Evolutionary conservation across 768 basidiomycete genomes (phyloP).

Genomic region (Lactarius sp.): DNA sequence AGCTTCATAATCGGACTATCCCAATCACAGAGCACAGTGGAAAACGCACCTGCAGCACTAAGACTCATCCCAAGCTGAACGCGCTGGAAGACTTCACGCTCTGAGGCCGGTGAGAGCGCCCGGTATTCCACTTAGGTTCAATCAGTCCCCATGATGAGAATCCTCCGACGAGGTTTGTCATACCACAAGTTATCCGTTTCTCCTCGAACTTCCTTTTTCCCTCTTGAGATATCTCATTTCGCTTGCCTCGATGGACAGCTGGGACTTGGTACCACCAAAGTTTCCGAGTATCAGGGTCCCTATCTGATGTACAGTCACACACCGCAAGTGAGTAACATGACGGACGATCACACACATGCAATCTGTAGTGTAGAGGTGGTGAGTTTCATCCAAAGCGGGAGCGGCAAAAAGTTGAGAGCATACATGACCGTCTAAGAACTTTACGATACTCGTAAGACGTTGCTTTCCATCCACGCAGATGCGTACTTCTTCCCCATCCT

Average conservation of each 20-base stretch:
- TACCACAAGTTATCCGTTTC: slow-evolving; percentile 67
- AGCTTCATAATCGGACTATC: not conserved
- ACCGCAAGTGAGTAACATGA: slow-evolving; percentile 22
- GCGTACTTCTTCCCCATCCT: slow-evolving; percentile 40
- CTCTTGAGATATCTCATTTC: slow-evolving; percentile 48
- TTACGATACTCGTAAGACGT: slow-evolving; percentile 44
- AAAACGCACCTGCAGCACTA: slow-evolving; percentile 57
- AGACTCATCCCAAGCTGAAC: slow-evolving; percentile 78
- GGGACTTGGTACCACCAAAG: slow-evolving; percentile 58
- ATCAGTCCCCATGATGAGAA: not conserved
- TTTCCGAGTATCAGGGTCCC: slow-evolving; percentile 52
- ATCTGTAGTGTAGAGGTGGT: slow-evolving; percentile 37
- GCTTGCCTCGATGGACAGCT: slow-evolving; percentile 39
- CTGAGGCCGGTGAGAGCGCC: slow-evolving; percentile 46
- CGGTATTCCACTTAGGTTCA: slow-evolving; percentile 54
- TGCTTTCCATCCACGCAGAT: slow-evolving; percentile 54
- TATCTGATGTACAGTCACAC: slow-evolving; percentile 41
- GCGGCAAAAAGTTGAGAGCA: not conserved
- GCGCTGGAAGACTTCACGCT: slow-evolving; percentile 78
- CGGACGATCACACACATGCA: slow-evolving; percentile 41
- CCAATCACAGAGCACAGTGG: not conserved
- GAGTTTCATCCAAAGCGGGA: not conserved
- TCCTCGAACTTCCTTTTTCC: slow-evolving; percentile 48
- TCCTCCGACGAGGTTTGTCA: not conserved
- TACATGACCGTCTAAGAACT: slow-evolving; percentile 42